Base-by-base conservation (phyloP, 2,329 filamentous ascomycete species). In the Colletotrichum sp. region DNA sequence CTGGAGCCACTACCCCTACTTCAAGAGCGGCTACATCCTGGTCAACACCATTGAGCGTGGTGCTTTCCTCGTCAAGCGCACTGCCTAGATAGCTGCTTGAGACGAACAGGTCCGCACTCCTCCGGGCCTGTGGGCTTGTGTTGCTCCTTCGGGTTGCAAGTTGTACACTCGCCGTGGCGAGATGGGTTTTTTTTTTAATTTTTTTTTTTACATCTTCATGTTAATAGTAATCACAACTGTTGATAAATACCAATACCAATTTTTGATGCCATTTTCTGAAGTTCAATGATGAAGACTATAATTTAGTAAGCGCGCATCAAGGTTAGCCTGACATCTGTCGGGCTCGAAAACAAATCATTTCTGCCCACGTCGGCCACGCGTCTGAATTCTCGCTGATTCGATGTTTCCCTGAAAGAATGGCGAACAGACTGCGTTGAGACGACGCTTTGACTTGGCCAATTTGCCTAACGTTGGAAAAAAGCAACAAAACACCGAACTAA, bases 11-110 rank as follows among this genome's bases (percentile, higher is more conserved):
- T 78, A 77, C 70, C 76, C 76, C 55, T 69, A 74, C 61, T 77
- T 77, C 63, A 70, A 73, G 70, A 76, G 76, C 29, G 76, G 76
- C 58, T 75, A 73, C 71, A 74, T 76, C 67, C 72, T 77, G 65
- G 71, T 78, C 58, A 78, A 78, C 75, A 78, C 76, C 57, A 78
- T 76, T 27, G 76, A 78, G 76, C 76, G 76, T 38, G 76, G 76
- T 16, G 76, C 75, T 5, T 78, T 75, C 34, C 67, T 77, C 29
- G 76, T 76, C 66, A 77, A 77, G 72, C 71, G 71, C 16, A 62
- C 71, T 36, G 67, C 71, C n/a, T 70, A 47, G 15, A 15, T 31
- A 12, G 18, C 21, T 58, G 27, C 16, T 47, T 47, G n/a, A 47
- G 43, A 18, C n/a, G 12, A 47, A 3, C n/a, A 3, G 21, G 12